Conservation (phyloP, 495 filamentous ascomycete genomes). For the Trypethelium eluteriae region DNA sequence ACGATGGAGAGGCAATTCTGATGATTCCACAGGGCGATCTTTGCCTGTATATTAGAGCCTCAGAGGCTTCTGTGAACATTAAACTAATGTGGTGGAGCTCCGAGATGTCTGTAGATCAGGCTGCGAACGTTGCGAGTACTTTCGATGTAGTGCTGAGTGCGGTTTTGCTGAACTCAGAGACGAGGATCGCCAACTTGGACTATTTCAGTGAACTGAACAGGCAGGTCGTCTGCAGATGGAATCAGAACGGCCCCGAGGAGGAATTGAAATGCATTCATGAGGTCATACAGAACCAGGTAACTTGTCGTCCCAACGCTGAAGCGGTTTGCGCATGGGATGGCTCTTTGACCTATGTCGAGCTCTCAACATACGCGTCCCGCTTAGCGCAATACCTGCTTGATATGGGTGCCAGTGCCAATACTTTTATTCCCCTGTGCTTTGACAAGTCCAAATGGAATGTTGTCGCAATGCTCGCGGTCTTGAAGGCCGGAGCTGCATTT, state of each 20-base stretch:
- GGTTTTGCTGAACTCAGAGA: conserved; percentile 13
- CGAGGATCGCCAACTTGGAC: conserved; percentile 6
- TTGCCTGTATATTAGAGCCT: conserved; percentile 42
- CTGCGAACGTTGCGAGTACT: conserved; percentile 39
- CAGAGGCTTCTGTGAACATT: conserved; percentile 39
- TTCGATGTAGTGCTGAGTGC: conserved; percentile 26
- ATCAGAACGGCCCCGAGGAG: conserved; percentile 15
- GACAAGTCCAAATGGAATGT: conserved; percentile 43
- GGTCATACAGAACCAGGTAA: conserved; percentile 14
- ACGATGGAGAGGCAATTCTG: conserved; percentile 12
- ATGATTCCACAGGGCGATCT: conserved; percentile 36
- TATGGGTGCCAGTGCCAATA: conserved; percentile 42
- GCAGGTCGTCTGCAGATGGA: conserved; percentile 22
- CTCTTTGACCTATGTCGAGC: conserved; percentile 23
- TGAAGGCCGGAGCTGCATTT: conserved; percentile 35
- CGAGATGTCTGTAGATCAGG: conserved; percentile 41
- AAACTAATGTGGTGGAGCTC: conserved; percentile 44
- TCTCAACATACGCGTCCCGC: conserved; percentile 13
- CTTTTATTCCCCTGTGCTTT: conserved; percentile 48
- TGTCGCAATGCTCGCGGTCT: conserved; percentile 36
- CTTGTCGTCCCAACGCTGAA: conserved; percentile 14
- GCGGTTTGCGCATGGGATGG: conserved; percentile 27
- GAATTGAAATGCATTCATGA: conserved; percentile 22
- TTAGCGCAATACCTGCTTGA: conserved; percentile 17
- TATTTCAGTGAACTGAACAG: conserved; percentile 20